phyloP scores from a whole-genome alignment of 139 green algal genomes.

The Chlamydomonas incerta region DNA sequence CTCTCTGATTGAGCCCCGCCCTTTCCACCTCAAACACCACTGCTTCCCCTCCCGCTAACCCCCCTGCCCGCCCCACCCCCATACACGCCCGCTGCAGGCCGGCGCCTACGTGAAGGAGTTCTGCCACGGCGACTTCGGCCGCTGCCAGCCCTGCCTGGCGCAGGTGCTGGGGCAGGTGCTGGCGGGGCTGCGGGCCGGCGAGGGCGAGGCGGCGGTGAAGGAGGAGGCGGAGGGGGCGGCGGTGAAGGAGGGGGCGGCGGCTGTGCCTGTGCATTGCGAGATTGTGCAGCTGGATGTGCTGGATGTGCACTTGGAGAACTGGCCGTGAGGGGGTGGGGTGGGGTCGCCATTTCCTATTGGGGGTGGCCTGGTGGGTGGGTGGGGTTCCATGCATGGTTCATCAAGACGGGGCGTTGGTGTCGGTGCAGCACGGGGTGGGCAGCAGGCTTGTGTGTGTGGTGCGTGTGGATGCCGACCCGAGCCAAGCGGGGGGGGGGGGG shows the following conservation, averaged over 20 bases:
- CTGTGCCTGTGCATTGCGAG: conserved; percentile 29
- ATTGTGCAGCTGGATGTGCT: conserved; percentile 76
- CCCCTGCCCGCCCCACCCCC: neutral
- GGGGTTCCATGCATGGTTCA: too few species aligned
- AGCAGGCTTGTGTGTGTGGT: too few species aligned
- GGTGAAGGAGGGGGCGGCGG: neutral
- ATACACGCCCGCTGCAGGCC: conserved; percentile 7
- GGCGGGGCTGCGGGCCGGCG: neutral
- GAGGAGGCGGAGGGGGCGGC: neutral
- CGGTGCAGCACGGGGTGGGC: too few species aligned
- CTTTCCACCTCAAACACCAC: too few species aligned
- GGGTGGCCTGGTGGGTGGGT: too few species aligned
- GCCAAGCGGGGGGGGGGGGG: too few species aligned
- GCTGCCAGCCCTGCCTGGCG: conserved; percentile 78
- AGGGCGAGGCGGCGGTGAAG: neutral
- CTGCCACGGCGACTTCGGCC: conserved; percentile 85
- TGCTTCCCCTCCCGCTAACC: neutral
- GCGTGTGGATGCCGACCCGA: too few species aligned
- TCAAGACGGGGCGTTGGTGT: too few species aligned
- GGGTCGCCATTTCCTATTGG: too few species aligned
- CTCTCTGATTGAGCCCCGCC: too few species aligned
- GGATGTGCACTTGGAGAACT: conserved; percentile 67
- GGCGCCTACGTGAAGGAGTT: conserved; percentile 89
- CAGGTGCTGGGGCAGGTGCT: conserved; percentile 52
- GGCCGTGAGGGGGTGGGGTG: conserved; percentile 46